Evolutionary conservation across 225 moss, liverwort and hornwort genomes (phyloP).

Genomic region (Physcomitrium patens): DNA sequence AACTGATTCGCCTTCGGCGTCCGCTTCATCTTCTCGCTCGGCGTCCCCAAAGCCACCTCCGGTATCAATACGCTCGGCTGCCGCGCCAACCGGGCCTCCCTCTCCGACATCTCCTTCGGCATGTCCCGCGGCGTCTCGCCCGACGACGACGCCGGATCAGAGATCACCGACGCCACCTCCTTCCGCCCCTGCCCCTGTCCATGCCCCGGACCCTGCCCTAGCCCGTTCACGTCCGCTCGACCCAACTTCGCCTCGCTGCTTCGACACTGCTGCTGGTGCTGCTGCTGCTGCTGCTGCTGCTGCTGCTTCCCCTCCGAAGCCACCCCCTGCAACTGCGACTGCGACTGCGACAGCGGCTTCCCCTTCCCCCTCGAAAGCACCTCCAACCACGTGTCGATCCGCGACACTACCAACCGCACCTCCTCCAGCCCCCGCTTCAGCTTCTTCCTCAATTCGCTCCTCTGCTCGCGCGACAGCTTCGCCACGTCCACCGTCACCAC

Average conservation of each 20-base stretch:
- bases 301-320: slow-evolving; percentile 53
- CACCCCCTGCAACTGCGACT: no score
- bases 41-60: slow-evolving; percentile 76
- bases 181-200: slow-evolving; percentile 53
- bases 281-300: no score
- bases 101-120: slow-evolving; percentile 60
- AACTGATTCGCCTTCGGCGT: slow-evolving; percentile 93
- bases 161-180: slow-evolving; percentile 64
- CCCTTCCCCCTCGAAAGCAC: slow-evolving; percentile 30
- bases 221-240: slow-evolving; percentile 72
- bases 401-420: slow-evolving; percentile 48
- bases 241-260: slow-evolving; percentile 61
- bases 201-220: slow-evolving; percentile 31
- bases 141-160: slow-evolving; percentile 64
- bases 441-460: slow-evolving; percentile 77
- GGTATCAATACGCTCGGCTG: slow-evolving; percentile 82
- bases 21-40: slow-evolving; percentile 85
- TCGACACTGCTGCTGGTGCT: slow-evolving; percentile 32
- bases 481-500: slow-evolving; percentile 44
- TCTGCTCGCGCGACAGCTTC: slow-evolving; percentile 62
- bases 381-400: slow-evolving; percentile 77
- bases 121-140: slow-evolving; percentile 69
- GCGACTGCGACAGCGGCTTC: no score
- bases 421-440: slow-evolving; percentile 70
- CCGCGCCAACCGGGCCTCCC: slow-evolving; percentile 79